Conservation (phyloP, 2,329 filamentous ascomycete species). For the Sclerotinia spermophila region DNA sequence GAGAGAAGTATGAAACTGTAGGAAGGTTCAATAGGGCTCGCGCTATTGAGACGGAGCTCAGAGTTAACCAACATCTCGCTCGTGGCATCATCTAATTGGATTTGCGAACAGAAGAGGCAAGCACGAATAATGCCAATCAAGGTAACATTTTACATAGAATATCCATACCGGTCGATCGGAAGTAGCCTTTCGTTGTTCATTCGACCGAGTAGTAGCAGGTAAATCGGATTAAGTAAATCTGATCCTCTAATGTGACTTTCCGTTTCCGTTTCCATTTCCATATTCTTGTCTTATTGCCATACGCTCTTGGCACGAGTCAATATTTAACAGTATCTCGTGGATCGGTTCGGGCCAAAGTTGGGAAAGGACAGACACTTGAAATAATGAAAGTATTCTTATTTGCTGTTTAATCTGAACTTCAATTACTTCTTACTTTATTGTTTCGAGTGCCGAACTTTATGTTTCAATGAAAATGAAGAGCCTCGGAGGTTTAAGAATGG, state of each 20-base stretch:
- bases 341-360: not conserved
- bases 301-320: constrained; percentile 18
- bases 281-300: constrained; percentile 3
- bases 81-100: not conserved
- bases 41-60: too few relatives aligned
- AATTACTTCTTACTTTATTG: not conserved
- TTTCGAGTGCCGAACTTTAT: not conserved
- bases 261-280: not conserved
- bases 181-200: not conserved
- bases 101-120: not conserved
- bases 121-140: not conserved
- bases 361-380: not conserved
- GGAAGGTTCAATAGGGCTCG: not conserved
- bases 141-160: not conserved
- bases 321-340: not conserved
- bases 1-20: not conserved
- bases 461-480: not conserved
- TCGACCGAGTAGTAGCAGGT: not conserved
- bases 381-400: not conserved
- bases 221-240: not conserved
- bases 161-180: not conserved
- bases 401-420: not conserved
- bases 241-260: not conserved
- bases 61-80: not conserved
- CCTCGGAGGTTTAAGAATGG: not conserved